Base-by-base conservation (phyloP, 768 basidiomycete genomes). In the Leccinum boreale region DNA sequence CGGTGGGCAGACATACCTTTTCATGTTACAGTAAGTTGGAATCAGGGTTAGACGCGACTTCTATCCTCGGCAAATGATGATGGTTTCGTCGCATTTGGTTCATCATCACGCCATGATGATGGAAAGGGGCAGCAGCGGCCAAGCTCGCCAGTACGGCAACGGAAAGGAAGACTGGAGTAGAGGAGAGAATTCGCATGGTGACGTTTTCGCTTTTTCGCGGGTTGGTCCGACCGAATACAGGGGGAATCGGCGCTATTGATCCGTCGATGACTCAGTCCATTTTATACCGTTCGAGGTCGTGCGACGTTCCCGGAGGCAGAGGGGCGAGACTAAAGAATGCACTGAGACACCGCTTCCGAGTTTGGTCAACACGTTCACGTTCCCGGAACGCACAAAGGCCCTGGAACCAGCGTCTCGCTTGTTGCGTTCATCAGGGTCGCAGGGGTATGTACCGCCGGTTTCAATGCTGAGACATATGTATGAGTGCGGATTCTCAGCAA, bases 141-240 rank as follows among this genome's bases (percentile, higher is more conserved):
- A 42, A 3, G 10, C 24, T 35, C 35, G 39, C 49, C 21, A 65
- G 45, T 5, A 29, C 26, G n/a, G 31, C 23, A 4, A 59, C 24
- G 42, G 46, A 53, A 44, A 63, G 17, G 19, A 60, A 47, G 29
- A 60, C 28, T 29, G 15, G 31, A 2, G 46, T 52, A 10, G 15
- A 33, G 14, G 53, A 55, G 10, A 55, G n/a, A 15, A 63, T 28
- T 19, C 50, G n/a, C 57, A 65, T 62, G 55, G 6, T 7, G 33
- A 39, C 0, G 5, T 14, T 44, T 44, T 17, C 33, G 17, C 26
- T 15, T 23, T 44, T 31, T 10, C 33, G 35, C 15, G 5, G n/a
- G 45, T 17, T 8, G 26, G 10, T 55, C 10, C 11, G 29, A 31
- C 11, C 5, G 47, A 31, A 33, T 5, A 10, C 9, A n/a, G 53